Conservation (phyloP, 2,329 filamentous ascomycete species). For the Penicillium italicum region DNA sequence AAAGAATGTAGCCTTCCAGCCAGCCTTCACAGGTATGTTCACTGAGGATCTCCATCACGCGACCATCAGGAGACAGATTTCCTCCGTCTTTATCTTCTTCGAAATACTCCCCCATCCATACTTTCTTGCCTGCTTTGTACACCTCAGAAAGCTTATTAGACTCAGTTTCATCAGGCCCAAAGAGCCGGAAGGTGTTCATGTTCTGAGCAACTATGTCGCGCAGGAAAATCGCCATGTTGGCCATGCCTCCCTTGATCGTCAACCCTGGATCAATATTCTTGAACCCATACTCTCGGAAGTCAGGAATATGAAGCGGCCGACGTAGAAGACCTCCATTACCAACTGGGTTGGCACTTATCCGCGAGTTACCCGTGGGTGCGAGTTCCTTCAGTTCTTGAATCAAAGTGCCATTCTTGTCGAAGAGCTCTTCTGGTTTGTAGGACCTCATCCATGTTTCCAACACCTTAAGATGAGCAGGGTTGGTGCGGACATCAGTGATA, state of each 20-base stretch:
- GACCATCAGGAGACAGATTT: slow-evolving; percentile 64
- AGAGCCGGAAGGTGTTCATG: slow-evolving; percentile 66
- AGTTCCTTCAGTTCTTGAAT: slow-evolving; percentile 61
- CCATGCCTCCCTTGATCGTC: slow-evolving; percentile 61
- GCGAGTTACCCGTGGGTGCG: slow-evolving; percentile 60
- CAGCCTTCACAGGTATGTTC: slow-evolving; percentile 78
- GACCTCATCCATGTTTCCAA: slow-evolving; percentile 74
- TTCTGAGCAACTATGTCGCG: slow-evolving; percentile 66
- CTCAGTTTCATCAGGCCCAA: slow-evolving; percentile 76
- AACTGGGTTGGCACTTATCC: slow-evolving; percentile 76
- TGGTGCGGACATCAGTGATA: slow-evolving; percentile 65
- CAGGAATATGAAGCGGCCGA: slow-evolving; percentile 64
- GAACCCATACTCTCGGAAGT: slow-evolving; percentile 66
- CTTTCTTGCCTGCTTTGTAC: slow-evolving; percentile 72
- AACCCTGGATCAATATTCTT: slow-evolving; percentile 59
- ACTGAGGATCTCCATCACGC: slow-evolving; percentile 81
- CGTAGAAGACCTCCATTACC: slow-evolving; percentile 67
- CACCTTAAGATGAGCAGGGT: slow-evolving; percentile 61
- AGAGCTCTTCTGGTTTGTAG: slow-evolving; percentile 70
- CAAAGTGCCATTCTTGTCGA: slow-evolving; percentile 61
- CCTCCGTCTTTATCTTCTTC: slow-evolving; percentile 72
- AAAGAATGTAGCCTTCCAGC: slow-evolving; percentile 75
- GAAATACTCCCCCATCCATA: slow-evolving; percentile 75
- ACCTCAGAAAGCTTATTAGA: slow-evolving; percentile 72
- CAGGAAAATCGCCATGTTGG: slow-evolving; percentile 64